Percentiles rank a stretch among this genome's conserved stretches.
phyloP scores from a whole-genome alignment of 176 grass and related monocot genomes.

The Zea mays region Zm-B73-REFERENCE-NAM-5.0 NC_050099.1:37556001-37556500 shows the following conservation, averaged over 20 bases:
- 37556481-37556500: conserved; percentile 47
- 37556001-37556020: conserved; percentile 73
- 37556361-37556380: conserved; percentile 45
- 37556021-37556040: conserved; percentile 72
- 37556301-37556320: conserved; percentile 87
- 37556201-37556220: background rate
- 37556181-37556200: background rate
- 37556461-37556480: conserved; percentile 46
- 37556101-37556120: conserved; percentile 4
- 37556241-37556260: background rate
- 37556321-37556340: conserved; percentile 72
- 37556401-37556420: conserved; percentile 25
- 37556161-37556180: background rate
- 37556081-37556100: conserved; percentile 23
- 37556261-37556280: conserved; percentile 64
- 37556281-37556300: conserved; percentile 79
- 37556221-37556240: background rate
- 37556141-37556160: background rate
- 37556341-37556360: conserved; percentile 64
- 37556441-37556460: conserved; percentile 17
- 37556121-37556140: conserved; percentile 8
- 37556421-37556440: conserved; percentile 40
- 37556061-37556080: conserved; percentile 66
- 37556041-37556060: conserved; percentile 88
- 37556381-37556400: conserved; percentile 28